These are phyloP conservation scores for Amaranthus tricolor DNA, from an alignment of 179 eudicot genomes.

Conservation along the genomic window DNA sequence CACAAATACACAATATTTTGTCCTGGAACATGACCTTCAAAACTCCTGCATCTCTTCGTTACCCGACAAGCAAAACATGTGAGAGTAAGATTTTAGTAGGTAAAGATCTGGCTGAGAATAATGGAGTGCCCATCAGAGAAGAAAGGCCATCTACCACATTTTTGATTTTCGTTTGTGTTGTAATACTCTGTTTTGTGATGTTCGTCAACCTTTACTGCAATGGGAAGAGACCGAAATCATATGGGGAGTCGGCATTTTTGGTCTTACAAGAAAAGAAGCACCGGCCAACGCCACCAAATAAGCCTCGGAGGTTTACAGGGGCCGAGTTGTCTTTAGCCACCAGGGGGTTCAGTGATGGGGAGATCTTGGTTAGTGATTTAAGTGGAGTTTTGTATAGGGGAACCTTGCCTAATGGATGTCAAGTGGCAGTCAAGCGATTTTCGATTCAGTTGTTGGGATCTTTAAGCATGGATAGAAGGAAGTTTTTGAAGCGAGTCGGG, in stretches of 20 bases:
- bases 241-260: constrained; percentile 13
- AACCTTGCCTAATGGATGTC: constrained; percentile 47
- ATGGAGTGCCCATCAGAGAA: constrained; percentile 21
- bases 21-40: constrained; percentile 75
- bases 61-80: constrained; percentile 51
- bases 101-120: background rate
- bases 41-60: constrained; percentile 47
- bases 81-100: constrained; percentile 40
- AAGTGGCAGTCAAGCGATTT: constrained; percentile 64
- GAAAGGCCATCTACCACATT: constrained; percentile 47
- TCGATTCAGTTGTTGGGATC: constrained; percentile 37
- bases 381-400: constrained; percentile 58
- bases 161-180: constrained; percentile 54
- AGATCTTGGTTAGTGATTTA: constrained; percentile 49
- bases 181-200: constrained; percentile 36
- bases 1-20: constrained; percentile 60
- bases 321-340: constrained; percentile 56
- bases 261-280: constrained; percentile 37
- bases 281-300: constrained; percentile 64
- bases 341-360: constrained; percentile 52
- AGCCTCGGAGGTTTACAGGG: constrained; percentile 53
- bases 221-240: constrained; percentile 30
- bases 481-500: constrained; percentile 46
- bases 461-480: constrained; percentile 35
- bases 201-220: constrained; percentile 42